Evolutionary conservation across 345 rosid genomes (phyloP), one percentile per base, ranked within the genome.

Genomic region (Arabis alpina): DNA sequence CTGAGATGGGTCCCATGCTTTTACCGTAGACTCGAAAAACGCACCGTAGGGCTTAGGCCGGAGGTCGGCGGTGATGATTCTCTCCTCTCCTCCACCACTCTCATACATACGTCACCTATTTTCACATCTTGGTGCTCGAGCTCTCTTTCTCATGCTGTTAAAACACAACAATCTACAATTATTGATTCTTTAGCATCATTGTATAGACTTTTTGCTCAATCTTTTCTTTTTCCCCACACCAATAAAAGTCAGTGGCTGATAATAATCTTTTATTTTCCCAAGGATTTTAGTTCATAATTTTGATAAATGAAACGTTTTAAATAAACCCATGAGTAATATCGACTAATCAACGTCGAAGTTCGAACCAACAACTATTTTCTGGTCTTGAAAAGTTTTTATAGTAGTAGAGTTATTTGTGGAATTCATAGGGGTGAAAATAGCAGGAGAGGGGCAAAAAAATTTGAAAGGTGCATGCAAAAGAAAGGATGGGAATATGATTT

Each of bases 401-500:
- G 23, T 19, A 19, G 23, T 19, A 19, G 23, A 65, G 44, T 41
- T 65, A 56, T 73, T 57, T 40, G 72, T 27, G 67, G 48, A 15
- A 51, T 30, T 11, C 28, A 23, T 65, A 73, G 66, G 64, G 65
- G 71, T 56, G 37, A 73, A 73, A 73, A 40, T 6, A 40, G 77
- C 15, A 24, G 55, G 36, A 40, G 25, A 49, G 56, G 51, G 34
- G 39, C 4, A 5, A 44, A 59, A 54, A 9, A 19, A 19, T 19
- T 39, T 51, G 77, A 73, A 73, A 66, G 61, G 51, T 73, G 77
- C 72, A 73, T 73, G 72, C 66, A 66, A 73, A 41, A 6, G 48
- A 51, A 37, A 42, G 40, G 67, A 74, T 66, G 77, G 72, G 73
- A 74, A 43, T 66, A 66, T 73, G 77, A 73, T 73, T 73, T 73